phyloP scores from a whole-genome alignment of 2,329 filamentous ascomycete species.

The Salinomyces thailandicus region DNA sequence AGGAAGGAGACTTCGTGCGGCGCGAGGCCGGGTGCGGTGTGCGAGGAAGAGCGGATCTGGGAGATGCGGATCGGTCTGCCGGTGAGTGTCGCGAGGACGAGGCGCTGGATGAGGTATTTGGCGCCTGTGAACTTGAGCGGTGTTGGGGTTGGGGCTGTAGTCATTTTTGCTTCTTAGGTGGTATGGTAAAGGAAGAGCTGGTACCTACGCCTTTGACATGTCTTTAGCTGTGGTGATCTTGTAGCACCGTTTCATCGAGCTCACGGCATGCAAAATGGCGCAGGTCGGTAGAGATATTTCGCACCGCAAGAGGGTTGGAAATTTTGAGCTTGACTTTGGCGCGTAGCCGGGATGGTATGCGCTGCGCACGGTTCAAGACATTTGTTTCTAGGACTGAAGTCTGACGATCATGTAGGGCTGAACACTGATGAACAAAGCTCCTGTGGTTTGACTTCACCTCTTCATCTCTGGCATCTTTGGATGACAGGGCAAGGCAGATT shows the following conservation, averaged over 20 bases:
- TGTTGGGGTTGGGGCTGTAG: slow-evolving; percentile 15
- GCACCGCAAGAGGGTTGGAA: too few species aligned
- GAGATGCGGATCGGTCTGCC: slow-evolving; percentile 85
- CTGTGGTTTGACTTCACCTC: background rate
- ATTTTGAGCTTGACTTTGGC: background rate
- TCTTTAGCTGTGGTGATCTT: too few species aligned
- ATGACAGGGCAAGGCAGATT: too few species aligned
- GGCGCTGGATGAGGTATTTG: slow-evolving; percentile 68
- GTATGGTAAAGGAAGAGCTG: background rate
- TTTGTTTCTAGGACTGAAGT: too few species aligned
- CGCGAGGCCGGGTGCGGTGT: slow-evolving; percentile 77
- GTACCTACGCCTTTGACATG: background rate
- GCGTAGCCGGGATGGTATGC: background rate
- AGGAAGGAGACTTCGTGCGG: slow-evolving; percentile 93
- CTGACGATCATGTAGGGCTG: background rate
- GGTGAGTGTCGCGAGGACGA: slow-evolving; percentile 83
- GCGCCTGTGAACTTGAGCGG: slow-evolving; percentile 61
- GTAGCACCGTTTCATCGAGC: too few species aligned
- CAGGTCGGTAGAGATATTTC: too few species aligned
- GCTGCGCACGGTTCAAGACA: background rate
- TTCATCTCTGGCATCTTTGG: too few species aligned
- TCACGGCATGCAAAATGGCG: too few species aligned
- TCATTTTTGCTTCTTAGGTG: slow-evolving; percentile 12
- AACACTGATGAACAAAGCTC: background rate
- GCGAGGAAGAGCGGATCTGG: slow-evolving; percentile 79